Conservation (phyloP, 495 filamentous ascomycete genomes). For the Bacidia gigantensis region DNA sequence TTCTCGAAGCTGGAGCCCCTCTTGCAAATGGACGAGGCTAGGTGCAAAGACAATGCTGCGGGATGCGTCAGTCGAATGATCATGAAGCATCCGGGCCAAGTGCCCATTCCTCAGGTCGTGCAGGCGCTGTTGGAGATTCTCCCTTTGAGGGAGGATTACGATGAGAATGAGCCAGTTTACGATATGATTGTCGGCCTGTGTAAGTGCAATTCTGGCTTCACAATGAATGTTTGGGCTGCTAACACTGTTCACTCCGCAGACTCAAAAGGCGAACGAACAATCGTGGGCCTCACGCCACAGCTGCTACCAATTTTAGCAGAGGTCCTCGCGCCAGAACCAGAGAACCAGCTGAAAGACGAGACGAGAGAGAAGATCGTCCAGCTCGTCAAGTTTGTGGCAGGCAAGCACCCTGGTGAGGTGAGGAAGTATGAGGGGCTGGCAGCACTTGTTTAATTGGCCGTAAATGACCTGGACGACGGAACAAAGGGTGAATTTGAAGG, state of each 20-base stretch:
- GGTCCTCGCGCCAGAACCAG: conserved; percentile 55
- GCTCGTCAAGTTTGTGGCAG: conserved; percentile 57
- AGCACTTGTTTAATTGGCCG: conserved; percentile 5
- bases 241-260: conserved; percentile 31
- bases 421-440: conserved; percentile 16
- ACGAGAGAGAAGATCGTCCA: conserved; percentile 55
- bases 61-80: conserved; percentile 92
- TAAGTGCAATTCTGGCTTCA: conserved; percentile 31
- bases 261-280: conserved; percentile 53
- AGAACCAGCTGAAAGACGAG: conserved; percentile 73
- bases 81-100: conserved; percentile 58
- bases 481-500: no score
- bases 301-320: conserved; percentile 69
- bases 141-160: conserved; percentile 85
- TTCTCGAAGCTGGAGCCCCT: conserved; percentile 72
- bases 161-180: conserved; percentile 91
- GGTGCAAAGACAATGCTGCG: conserved; percentile 83
- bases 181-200: conserved; percentile 76
- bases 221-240: neutral
- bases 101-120: conserved; percentile 68
- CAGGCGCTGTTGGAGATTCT: conserved; percentile 62
- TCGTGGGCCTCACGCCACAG: conserved; percentile 60
- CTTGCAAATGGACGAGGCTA: conserved; percentile 56
- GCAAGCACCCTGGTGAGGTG: conserved; percentile 26
- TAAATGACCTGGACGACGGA: no score